phyloP scores from a whole-genome alignment of 2,329 filamentous ascomycete genomes.

The Paradendryphiella salina region DNA sequence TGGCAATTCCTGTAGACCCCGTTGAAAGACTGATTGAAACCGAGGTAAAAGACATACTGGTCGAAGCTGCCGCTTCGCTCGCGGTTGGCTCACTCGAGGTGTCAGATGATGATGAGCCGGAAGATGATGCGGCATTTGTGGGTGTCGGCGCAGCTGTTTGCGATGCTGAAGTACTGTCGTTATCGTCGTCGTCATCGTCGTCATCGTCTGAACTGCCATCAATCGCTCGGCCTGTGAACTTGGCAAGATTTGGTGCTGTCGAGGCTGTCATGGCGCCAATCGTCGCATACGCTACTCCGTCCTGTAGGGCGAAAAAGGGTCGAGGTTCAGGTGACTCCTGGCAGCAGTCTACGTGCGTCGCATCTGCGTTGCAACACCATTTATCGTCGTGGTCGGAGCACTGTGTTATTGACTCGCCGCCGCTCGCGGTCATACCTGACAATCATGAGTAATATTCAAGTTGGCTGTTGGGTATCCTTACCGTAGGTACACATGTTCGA shows the following conservation, averaged over 20 bases:
- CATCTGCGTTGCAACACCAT: slow-evolving; percentile 45
- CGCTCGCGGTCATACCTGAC: slow-evolving; percentile 28
- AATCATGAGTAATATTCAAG: slow-evolving; percentile 1
- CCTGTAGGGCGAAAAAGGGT: slow-evolving; percentile 40
- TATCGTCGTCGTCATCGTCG: neutral
- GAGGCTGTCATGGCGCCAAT: slow-evolving; percentile 32
- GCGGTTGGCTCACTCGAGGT: slow-evolving; percentile 2
- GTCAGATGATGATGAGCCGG: slow-evolving; percentile 5
- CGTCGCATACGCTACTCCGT: slow-evolving; percentile 40
- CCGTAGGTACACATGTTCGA: slow-evolving; percentile 44
- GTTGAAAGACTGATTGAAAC: slow-evolving; percentile 30
- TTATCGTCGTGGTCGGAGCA: slow-evolving; percentile 40
- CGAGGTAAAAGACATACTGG: slow-evolving; percentile 28
- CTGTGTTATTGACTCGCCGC: slow-evolving; percentile 41
- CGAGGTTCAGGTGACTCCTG: slow-evolving; percentile 35
- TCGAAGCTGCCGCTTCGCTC: neutral
- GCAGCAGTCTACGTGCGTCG: slow-evolving; percentile 37
- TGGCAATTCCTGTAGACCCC: slow-evolving; percentile 30
- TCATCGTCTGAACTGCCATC: slow-evolving; percentile 5
- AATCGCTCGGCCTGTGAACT: slow-evolving; percentile 33
- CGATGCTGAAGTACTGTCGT: slow-evolving; percentile 9
- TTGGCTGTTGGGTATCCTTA: slow-evolving; percentile 11
- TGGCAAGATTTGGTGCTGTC: slow-evolving; percentile 25
- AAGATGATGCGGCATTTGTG: slow-evolving; percentile 10
- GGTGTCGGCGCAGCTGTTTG: slow-evolving; percentile 19